Percentiles rank a stretch among this genome's conserved stretches.
phyloP scores from a whole-genome alignment of 306 rosid genomes.

The Gleditsia sinensis region DNA sequence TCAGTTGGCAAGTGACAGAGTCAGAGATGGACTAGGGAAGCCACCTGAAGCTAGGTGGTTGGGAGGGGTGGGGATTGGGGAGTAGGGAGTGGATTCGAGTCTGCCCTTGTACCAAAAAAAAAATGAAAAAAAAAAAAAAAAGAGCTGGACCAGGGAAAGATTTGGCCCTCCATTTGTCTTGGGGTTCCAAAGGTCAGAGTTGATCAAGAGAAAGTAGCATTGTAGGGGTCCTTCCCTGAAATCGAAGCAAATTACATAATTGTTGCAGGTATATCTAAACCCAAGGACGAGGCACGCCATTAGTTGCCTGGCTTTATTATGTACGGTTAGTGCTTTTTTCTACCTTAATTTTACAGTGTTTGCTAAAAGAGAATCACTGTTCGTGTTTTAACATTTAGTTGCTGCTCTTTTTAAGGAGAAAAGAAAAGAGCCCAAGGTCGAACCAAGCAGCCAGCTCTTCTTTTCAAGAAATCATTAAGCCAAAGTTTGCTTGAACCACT shows the following conservation, averaged over 20 bases:
- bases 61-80: too few species aligned
- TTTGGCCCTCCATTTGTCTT: conserved; percentile 39
- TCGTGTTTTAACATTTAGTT: conserved; percentile 30
- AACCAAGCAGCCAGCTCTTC: conserved; percentile 55
- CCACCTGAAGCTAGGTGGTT: too few species aligned
- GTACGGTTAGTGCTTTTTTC: conserved; percentile 60
- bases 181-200: conserved; percentile 38
- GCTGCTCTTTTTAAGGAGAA: conserved; percentile 39
- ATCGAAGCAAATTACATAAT: conserved; percentile 59
- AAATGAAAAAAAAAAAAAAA: too few species aligned
- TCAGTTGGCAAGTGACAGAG: conserved; percentile 43
- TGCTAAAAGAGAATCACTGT: conserved; percentile 43
- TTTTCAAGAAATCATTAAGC: conserved; percentile 52
- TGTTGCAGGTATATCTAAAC: conserved; percentile 50
- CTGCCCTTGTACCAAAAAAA: too few species aligned
- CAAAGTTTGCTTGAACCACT: conserved; percentile 23
- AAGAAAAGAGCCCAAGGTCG: conserved; percentile 37
- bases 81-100: too few species aligned
- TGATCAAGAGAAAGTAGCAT: conserved; percentile 27
- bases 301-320: conserved; percentile 57
- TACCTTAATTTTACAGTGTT: conserved; percentile 34
- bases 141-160: conserved; percentile 3
- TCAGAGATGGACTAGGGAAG: not conserved
- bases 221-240: conserved; percentile 62
- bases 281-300: conserved; percentile 52